Percentiles rank a stretch among this genome's conserved stretches.
These are phyloP conservation scores for Tulasnella sp. DNA, from an alignment of 768 basidiomycete genomes.

Conservation along the genomic window DNA sequence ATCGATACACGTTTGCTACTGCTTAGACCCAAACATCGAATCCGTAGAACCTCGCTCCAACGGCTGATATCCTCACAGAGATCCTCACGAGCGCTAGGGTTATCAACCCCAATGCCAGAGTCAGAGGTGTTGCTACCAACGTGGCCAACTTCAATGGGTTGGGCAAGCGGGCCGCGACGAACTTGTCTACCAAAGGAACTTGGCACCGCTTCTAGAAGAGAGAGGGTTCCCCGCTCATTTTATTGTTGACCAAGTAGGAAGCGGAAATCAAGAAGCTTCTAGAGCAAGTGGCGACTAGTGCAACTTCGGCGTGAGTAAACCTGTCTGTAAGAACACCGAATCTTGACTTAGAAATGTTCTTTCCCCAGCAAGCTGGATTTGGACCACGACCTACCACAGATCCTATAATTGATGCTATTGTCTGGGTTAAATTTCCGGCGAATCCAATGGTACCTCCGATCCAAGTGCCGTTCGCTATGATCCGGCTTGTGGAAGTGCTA, in stretches of 20 bases:
- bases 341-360: no score
- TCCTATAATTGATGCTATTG: constrained; percentile 16
- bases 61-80: constrained; percentile 25
- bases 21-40: not conserved
- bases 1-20: not conserved
- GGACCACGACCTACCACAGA: constrained; percentile 18
- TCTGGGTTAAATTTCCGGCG: constrained; percentile 41
- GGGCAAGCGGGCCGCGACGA: constrained; percentile 26
- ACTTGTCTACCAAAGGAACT: constrained; percentile 24
- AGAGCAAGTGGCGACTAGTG: constrained; percentile 26
- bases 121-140: constrained; percentile 26
- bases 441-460: constrained; percentile 50
- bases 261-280: constrained; percentile 23
- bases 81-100: constrained; percentile 23
- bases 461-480: constrained; percentile 42
- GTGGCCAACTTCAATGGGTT: constrained; percentile 29
- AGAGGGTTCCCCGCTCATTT: constrained; percentile 28
- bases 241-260: constrained; percentile 29
- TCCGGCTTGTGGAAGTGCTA: constrained; percentile 32
- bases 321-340: not conserved
- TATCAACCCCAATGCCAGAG: constrained; percentile 20
- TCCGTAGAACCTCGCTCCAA: constrained; percentile 25
- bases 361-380: constrained; percentile 20
- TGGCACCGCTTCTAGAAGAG: constrained; percentile 25
- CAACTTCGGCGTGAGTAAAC: constrained; percentile 22